Conservation (phyloP, 148 eudicot genomes). For the Diospyros kaki region DNA sequence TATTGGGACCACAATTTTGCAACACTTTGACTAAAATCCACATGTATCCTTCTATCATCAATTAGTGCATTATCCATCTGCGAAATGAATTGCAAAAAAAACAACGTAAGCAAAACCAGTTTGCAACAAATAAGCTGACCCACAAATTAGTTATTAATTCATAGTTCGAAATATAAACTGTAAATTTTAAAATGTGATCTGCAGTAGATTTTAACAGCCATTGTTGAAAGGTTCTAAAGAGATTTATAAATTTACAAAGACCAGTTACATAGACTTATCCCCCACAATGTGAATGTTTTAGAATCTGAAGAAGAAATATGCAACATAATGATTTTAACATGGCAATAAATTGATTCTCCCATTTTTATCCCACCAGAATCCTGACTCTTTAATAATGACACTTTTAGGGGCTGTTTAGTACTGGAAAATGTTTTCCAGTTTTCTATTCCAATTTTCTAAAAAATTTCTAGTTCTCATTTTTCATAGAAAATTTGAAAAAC, state of each 20-base stretch:
- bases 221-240: neutral
- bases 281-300: neutral
- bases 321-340: neutral
- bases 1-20: conserved; percentile 85
- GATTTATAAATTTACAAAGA: neutral
- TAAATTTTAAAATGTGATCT: neutral
- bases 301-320: neutral
- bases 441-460: too few species aligned
- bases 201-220: neutral
- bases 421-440: too few species aligned
- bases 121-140: neutral
- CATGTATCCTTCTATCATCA: conserved; percentile 93
- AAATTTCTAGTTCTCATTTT: too few species aligned
- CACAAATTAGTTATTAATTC: neutral
- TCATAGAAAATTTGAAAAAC: too few species aligned
- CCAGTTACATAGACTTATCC: neutral
- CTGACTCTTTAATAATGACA: too few species aligned
- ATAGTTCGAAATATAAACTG: neutral
- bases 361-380: neutral
- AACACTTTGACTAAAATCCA: conserved; percentile 98
- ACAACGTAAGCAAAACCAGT: conserved; percentile 7
- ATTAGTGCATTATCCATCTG: conserved; percentile 97
- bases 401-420: too few species aligned
- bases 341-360: neutral
- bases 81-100: conserved; percentile 14